phyloP scores from a whole-genome alignment of 2,329 filamentous ascomycete genomes.

The Chaetothyriales sp. region DNA sequence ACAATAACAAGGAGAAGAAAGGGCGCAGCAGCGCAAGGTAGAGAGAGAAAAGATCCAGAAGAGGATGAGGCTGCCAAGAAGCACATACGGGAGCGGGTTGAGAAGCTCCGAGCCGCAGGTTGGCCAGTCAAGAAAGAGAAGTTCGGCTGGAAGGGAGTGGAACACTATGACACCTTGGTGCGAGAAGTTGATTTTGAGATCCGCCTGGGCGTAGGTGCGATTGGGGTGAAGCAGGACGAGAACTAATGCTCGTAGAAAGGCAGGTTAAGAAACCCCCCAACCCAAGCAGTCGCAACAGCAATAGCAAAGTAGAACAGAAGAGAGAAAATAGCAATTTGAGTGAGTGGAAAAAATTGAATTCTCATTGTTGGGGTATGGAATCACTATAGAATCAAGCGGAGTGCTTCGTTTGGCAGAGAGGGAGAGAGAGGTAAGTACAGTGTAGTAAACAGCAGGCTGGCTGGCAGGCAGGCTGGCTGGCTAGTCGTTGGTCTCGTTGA shows the following conservation, averaged over 20 bases:
- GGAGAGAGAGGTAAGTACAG: background rate
- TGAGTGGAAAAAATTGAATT: background rate
- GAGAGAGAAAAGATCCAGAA: background rate
- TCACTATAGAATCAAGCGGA: background rate
- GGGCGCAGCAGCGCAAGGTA: background rate
- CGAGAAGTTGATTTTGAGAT: conserved; percentile 8
- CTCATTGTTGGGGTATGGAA: background rate
- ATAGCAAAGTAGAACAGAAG: too few species aligned
- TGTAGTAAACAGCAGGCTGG: background rate
- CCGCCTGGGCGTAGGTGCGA: background rate
- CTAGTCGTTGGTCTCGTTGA: background rate
- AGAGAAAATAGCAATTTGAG: too few species aligned
- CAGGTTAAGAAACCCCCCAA: too few species aligned
- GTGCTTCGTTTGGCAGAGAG: background rate
- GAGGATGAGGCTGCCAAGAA: conserved; percentile 1
- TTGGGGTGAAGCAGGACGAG: background rate
- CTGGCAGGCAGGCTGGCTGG: too few species aligned
- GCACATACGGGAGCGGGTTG: conserved; percentile 8
- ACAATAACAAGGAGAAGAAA: too few species aligned
- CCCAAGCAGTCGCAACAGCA: too few species aligned
- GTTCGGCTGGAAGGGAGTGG: conserved; percentile 13
- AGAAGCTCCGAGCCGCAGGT: conserved; percentile 7
- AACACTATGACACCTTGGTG: conserved; percentile 13
- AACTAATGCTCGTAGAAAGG: too few species aligned
- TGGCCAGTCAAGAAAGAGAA: conserved; percentile 15